Evolutionary conservation across 495 filamentous ascomycete species (phyloP).

Genomic region (Penicillium cataractarum): DNA sequence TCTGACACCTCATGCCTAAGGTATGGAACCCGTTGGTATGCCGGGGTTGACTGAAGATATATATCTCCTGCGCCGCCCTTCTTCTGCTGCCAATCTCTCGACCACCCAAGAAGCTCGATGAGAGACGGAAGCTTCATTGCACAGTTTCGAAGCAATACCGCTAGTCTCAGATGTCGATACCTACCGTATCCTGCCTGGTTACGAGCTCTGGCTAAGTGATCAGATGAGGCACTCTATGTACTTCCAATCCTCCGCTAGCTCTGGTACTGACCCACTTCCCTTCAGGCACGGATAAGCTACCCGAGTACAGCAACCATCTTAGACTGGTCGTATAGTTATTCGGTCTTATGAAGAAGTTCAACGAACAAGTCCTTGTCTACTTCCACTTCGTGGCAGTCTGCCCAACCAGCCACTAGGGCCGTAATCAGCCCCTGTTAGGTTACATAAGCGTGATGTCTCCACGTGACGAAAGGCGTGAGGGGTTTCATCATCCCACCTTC

Average conservation of each 20-base stretch:
- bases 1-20: neutral
- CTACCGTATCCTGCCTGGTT: neutral
- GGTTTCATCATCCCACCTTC: slow-evolving; percentile 20
- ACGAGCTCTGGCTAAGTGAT: neutral
- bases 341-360: neutral
- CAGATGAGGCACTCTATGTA: neutral
- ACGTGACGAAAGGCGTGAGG: slow-evolving; percentile 29
- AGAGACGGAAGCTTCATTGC: neutral
- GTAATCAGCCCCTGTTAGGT: neutral
- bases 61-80: slow-evolving; percentile 9
- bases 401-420: neutral
- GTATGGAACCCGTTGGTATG: too few species aligned
- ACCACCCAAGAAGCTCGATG: neutral
- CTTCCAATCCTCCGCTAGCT: neutral
- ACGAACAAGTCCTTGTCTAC: neutral
- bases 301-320: neutral
- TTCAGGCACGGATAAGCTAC: neutral
- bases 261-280: neutral
- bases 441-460: slow-evolving; percentile 21
- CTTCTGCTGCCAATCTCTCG: neutral
- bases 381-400: neutral
- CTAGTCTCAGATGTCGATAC: neutral
- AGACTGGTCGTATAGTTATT: neutral
- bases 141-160: neutral
- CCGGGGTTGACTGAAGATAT: slow-evolving; percentile 13